phyloP scores from a whole-genome alignment of 805 yeast genomes.

The Myxozyma geophila region DNA sequence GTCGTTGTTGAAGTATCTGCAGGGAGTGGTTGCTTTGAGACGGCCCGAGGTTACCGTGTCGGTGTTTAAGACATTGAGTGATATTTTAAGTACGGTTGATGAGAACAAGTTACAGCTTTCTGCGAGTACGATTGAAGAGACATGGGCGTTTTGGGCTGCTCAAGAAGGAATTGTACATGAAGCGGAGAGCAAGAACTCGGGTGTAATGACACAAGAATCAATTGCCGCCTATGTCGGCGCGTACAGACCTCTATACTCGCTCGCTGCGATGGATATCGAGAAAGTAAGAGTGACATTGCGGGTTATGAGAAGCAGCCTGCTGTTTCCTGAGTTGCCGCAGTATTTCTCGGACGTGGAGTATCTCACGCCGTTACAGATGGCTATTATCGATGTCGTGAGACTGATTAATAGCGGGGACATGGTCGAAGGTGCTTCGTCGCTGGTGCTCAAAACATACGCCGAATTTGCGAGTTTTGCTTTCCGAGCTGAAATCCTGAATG shows the following conservation, averaged over 20 bases:
- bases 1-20: constrained; percentile 57
- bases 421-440: constrained; percentile 20
- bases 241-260: constrained; percentile 59
- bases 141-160: constrained; percentile 49
- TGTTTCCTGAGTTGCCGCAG: constrained; percentile 74
- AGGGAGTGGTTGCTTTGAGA: constrained; percentile 49
- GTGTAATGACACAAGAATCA: constrained; percentile 49
- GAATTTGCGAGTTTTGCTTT: constrained; percentile 36
- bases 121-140: constrained; percentile 22
- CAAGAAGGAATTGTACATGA: constrained; percentile 40
- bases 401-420: constrained; percentile 8
- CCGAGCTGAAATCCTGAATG: constrained; percentile 8
- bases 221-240: constrained; percentile 63
- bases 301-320: constrained; percentile 66
- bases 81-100: constrained; percentile 48
- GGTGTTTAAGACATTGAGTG: constrained; percentile 60
- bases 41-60: constrained; percentile 60
- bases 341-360: constrained; percentile 57
- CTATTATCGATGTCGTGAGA: constrained; percentile 58
- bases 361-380: constrained; percentile 66
- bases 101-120: constrained; percentile 25
- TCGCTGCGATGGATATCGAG: constrained; percentile 46
- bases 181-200: constrained; percentile 44
- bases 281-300: constrained; percentile 56
- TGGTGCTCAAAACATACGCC: constrained; percentile 24